Base-by-base conservation (phyloP, 23 red algal species). In the Gracilaria caudata region DNA sequence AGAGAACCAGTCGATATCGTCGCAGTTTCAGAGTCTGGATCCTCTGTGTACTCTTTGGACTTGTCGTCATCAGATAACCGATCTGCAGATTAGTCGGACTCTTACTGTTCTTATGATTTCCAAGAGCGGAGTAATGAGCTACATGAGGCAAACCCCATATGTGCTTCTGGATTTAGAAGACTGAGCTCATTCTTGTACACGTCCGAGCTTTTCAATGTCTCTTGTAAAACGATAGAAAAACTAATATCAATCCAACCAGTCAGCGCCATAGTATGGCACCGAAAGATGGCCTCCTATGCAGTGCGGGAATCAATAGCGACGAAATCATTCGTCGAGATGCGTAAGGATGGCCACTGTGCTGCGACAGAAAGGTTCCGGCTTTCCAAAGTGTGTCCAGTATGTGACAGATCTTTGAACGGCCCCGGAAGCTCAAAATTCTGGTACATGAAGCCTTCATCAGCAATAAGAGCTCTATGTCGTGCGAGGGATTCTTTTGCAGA, bases 121-220 rank as follows among this genome's bases (percentile, higher is more conserved):
- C n/a, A n/a, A n/a, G n/a, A n/a, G n/a, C n/a, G n/a, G n/a, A n/a
- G n/a, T n/a, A n/a, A n/a, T n/a, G n/a, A n/a, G n/a, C n/a, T n/a
- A n/a, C n/a, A n/a, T n/a, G n/a, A n/a, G n/a, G n/a, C n/a, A n/a
- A n/a, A n/a, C n/a, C n/a, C n/a, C n/a, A n/a, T n/a, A n/a, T n/a
- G n/a, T n/a, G n/a, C n/a, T n/a, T n/a, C n/a, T n/a, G n/a, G n/a
- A n/a, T n/a, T n/a, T n/a, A n/a, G n/a, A n/a, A n/a, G n/a, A n/a
- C n/a, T n/a, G n/a, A n/a, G n/a, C n/a, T n/a, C n/a, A n/a, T 68
- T 68, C 63, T 12, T 68, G 17, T 68, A 68, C 28, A 68, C 33
- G 3, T 2, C 63, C 3, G 63, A 68, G n/a, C 7, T 68, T 33
- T 68, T 25, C 63, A 35, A 35, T 68, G 63, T 68, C 13, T 68